Percentiles rank a stretch among this genome's conserved stretches.
These are phyloP conservation scores for Phylloporus sp. DNA, from an alignment of 768 basidiomycete species.

Conservation along the genomic window DNA sequence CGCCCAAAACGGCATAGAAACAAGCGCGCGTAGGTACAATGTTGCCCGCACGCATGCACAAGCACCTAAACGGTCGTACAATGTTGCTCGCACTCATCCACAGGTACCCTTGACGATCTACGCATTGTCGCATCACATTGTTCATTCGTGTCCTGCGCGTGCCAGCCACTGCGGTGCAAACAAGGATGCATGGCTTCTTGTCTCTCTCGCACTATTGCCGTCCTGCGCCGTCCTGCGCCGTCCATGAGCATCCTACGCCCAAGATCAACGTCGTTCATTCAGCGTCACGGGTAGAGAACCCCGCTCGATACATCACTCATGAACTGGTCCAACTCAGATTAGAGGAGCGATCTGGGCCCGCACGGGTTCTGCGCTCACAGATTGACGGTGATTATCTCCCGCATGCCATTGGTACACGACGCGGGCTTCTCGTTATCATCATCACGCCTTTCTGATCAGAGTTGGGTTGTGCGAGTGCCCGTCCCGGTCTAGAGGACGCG, in stretches of 20 bases:
- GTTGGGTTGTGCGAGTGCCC: background rate
- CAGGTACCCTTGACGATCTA: background rate
- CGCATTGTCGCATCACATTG: background rate
- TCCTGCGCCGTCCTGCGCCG: background rate
- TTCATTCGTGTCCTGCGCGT: background rate
- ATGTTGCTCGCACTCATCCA: background rate
- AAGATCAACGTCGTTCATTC: background rate
- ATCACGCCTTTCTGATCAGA: background rate
- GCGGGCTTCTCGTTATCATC: background rate
- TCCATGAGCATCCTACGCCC: background rate
- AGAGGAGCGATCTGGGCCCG: background rate
- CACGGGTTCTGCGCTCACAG: background rate
- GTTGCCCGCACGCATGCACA: background rate
- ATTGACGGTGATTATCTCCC: conserved; percentile 1
- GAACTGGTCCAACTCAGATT: background rate
- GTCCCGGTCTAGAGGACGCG: background rate
- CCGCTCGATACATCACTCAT: background rate
- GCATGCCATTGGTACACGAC: background rate
- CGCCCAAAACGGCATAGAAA: background rate
- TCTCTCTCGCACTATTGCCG: background rate
- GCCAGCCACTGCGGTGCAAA: background rate
- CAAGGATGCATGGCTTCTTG: background rate
- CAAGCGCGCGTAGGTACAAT: background rate
- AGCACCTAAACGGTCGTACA: background rate
- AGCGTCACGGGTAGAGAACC: background rate